Percentiles rank a stretch among this genome's conserved stretches.
phyloP scores from a whole-genome alignment of 176 grass and related monocot species.

The Triticum aestivum region IWGSC_CS_RefSeq_v2.1 NC_057812.1:611934322-611934821 shows the following conservation, averaged over 20 bases:
- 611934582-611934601: neutral
- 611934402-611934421: neutral
- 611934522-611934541: neutral
- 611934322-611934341: neutral
- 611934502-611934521: neutral
- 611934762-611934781: neutral
- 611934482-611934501: neutral
- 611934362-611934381: neutral
- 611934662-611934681: neutral
- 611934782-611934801: neutral
- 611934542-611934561: neutral
- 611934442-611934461: neutral
- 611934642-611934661: neutral
- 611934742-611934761: conserved; percentile 20
- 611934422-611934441: neutral
- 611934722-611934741: neutral
- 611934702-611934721: neutral
- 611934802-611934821: neutral
- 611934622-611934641: conserved; percentile 24
- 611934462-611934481: neutral
- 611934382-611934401: neutral
- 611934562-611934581: neutral
- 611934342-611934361: neutral
- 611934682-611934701: conserved; percentile 48
- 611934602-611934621: conserved; percentile 16